Conservation (phyloP, 164 flowering plant genomes). For the Magnolia changhungtana region DNA sequence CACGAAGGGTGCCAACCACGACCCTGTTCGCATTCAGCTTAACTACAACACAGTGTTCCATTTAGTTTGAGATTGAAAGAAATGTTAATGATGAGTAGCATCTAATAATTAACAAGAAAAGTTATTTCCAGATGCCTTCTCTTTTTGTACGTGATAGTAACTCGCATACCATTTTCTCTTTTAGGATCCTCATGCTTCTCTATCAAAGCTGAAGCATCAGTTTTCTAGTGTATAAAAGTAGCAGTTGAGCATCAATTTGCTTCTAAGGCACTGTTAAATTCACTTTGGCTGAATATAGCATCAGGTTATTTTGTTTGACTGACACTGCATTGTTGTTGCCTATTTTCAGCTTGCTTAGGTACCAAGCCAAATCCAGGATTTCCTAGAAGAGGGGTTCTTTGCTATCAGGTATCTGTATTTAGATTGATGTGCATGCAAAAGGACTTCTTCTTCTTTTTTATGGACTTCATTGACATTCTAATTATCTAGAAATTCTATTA, state of each 20-base stretch:
- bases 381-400: not conserved
- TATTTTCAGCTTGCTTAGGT: not conserved
- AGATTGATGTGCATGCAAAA: not conserved
- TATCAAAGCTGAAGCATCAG: too few species aligned
- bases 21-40: constrained; percentile 73
- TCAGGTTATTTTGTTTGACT: not conserved
- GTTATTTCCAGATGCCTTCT: too few species aligned
- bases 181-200: too few species aligned
- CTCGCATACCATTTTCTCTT: too few species aligned
- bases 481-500: too few species aligned
- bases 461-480: not conserved
- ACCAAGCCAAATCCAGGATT: not conserved
- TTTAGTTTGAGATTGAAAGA: not conserved
- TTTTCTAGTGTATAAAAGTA: too few species aligned
- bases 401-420: not conserved
- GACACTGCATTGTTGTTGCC: not conserved
- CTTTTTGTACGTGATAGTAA: too few species aligned
- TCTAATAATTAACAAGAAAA: not conserved
- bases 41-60: constrained; percentile 37
- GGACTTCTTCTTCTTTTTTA: not conserved
- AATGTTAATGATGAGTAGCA: not conserved
- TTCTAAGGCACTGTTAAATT: too few species aligned
- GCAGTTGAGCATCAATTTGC: too few species aligned
- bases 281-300: too few species aligned
- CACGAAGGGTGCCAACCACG: constrained; percentile 72